These are phyloP conservation scores for Nannochloris sp. DNA, from an alignment of 139 green algal species.

Conservation along the genomic window DNA sequence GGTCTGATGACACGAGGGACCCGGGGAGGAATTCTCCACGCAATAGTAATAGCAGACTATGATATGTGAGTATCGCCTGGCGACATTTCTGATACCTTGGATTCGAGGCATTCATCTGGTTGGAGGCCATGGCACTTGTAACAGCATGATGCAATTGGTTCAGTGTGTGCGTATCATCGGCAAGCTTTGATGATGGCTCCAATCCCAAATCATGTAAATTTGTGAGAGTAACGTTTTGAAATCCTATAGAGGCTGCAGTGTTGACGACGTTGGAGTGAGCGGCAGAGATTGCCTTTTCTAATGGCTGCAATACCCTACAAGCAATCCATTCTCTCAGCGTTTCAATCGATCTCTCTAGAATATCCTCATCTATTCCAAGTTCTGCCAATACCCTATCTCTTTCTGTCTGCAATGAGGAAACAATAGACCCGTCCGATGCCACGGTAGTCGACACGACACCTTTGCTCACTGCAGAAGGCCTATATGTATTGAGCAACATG, in stretches of 20 bases:
- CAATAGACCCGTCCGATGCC: constrained; percentile 17
- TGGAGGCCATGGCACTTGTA: too few relatives aligned
- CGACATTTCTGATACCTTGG: not conserved
- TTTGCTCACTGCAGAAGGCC: constrained; percentile 21
- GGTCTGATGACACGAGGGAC: constrained; percentile 51
- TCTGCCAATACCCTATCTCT: constrained; percentile 22
- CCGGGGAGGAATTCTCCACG: constrained; percentile 39
- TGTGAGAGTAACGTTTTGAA: constrained; percentile 22
- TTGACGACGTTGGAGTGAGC: constrained; percentile 34
- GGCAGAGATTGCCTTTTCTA: constrained; percentile 27
- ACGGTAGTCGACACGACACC: constrained; percentile 6
- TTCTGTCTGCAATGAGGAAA: constrained; percentile 14
- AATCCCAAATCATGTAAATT: constrained; percentile 23
- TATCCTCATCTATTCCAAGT: constrained; percentile 17
- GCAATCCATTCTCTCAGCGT: constrained; percentile 61
- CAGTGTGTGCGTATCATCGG: constrained; percentile 6
- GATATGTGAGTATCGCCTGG: constrained; percentile 52
- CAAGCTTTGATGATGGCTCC: not conserved
- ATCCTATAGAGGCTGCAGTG: constrained; percentile 21
- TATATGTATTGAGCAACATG: not conserved
- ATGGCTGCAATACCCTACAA: constrained; percentile 42
- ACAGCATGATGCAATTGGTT: constrained; percentile 1
- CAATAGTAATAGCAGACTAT: constrained; percentile 46
- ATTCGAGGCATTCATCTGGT: too few relatives aligned
- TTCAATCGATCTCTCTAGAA: constrained; percentile 45